These are phyloP conservation scores for Cladophialophora psammophila DNA, from an alignment of 2,329 filamentous ascomycete species.

Conservation along the genomic window DNA sequence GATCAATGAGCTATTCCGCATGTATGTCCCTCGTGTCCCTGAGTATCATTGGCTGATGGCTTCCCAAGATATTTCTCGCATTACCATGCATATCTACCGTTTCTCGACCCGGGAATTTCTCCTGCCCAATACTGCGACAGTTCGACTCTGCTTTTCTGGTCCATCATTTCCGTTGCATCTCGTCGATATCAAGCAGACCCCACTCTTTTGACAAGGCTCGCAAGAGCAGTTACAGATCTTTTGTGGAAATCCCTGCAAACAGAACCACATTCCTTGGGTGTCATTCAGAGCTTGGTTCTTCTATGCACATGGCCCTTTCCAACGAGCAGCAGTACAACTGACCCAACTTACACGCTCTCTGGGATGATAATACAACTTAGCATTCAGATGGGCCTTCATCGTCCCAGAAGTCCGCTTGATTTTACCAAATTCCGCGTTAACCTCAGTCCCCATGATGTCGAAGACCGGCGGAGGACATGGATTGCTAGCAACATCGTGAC, in stretches of 20 bases:
- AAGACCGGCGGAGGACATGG: constrained; percentile 70
- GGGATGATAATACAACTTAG: constrained; percentile 71
- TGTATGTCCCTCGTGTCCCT: constrained; percentile 10
- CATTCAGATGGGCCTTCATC: constrained; percentile 70
- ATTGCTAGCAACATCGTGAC: constrained; percentile 71
- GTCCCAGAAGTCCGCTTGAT: constrained; percentile 66
- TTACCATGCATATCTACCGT: constrained; percentile 69
- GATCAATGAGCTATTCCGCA: constrained; percentile 17
- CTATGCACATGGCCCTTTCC: constrained; percentile 71
- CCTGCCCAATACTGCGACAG: constrained; percentile 64
- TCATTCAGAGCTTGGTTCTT: constrained; percentile 68
- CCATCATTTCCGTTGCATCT: constrained; percentile 67
- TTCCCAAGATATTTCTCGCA: constrained; percentile 60
- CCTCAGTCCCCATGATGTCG: constrained; percentile 66
- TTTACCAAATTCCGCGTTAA: constrained; percentile 59
- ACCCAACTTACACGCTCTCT: constrained; percentile 69
- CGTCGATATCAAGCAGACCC: constrained; percentile 64
- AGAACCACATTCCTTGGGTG: constrained; percentile 67
- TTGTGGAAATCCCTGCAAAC: constrained; percentile 68
- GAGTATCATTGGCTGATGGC: background rate
- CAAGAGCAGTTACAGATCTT: constrained; percentile 61
- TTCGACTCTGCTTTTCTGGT: constrained; percentile 70
- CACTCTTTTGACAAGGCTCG: constrained; percentile 59
- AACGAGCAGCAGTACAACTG: constrained; percentile 66
- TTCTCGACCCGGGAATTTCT: constrained; percentile 62